phyloP scores from a whole-genome alignment of 1,284 basidiomycete species.

The Coriolopsis trogii region DNA sequence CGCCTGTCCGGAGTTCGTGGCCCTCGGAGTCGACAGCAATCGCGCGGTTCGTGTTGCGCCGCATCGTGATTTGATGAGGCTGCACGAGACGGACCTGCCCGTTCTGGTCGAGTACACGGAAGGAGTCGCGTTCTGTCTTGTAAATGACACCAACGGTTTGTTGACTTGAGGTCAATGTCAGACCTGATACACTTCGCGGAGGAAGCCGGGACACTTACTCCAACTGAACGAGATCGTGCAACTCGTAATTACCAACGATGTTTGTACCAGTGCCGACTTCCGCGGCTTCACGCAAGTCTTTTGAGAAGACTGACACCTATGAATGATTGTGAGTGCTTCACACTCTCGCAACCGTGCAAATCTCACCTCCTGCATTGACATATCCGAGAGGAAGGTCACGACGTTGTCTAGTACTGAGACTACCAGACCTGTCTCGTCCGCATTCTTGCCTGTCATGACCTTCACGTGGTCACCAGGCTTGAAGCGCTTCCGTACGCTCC shows the following conservation, averaged over 20 bases:
- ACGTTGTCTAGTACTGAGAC: constrained; percentile 90
- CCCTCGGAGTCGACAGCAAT: constrained; percentile 92
- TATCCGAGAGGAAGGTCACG: constrained; percentile 96
- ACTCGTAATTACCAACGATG: constrained; percentile 89
- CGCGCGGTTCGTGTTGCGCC: constrained; percentile 80
- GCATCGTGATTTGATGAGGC: constrained; percentile 94
- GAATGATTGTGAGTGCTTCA: not conserved
- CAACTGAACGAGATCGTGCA: constrained; percentile 96
- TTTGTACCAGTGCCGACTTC: constrained; percentile 93
- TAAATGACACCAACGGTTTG: constrained; percentile 97
- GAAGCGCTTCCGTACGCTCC: constrained; percentile 93
- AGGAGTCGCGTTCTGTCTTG: constrained; percentile 94
- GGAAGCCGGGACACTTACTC: constrained; percentile 61
- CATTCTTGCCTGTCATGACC: constrained; percentile 94
- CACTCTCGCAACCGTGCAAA: not conserved
- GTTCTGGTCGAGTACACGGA: constrained; percentile 95
- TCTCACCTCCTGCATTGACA: constrained; percentile 87
- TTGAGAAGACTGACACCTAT: constrained; percentile 94
- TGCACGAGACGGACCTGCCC: constrained; percentile 89
- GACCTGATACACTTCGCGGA: constrained; percentile 3
- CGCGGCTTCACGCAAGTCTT: constrained; percentile 96
- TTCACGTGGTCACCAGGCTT: constrained; percentile 98
- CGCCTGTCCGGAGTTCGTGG: constrained; percentile 81
- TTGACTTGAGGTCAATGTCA: constrained; percentile 49
- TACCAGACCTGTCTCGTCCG: constrained; percentile 95